phyloP scores from a whole-genome alignment of 2,329 filamentous ascomycete genomes.

The Trichothecium sympodiale region DNA sequence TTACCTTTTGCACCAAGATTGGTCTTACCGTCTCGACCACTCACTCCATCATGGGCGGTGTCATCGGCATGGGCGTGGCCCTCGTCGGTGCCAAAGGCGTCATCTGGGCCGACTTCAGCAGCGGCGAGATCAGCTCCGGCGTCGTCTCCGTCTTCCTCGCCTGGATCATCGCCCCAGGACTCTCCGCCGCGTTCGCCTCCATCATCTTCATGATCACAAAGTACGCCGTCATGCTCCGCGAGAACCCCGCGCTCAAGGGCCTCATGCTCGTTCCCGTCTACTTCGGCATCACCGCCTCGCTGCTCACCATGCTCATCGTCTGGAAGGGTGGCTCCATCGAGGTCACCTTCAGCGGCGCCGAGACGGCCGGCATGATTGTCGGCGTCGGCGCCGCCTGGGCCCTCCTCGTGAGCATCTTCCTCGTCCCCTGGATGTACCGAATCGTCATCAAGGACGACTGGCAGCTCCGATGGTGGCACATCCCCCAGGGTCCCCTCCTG shows the following conservation, averaged over 20 bases:
- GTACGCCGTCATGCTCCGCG: slow-evolving; percentile 41
- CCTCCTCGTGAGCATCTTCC: slow-evolving; percentile 38
- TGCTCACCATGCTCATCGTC: slow-evolving; percentile 51
- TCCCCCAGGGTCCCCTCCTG: slow-evolving; percentile 41
- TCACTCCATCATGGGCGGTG: slow-evolving; percentile 47
- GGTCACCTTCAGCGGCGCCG: slow-evolving; percentile 33
- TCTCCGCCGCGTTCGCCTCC: slow-evolving; percentile 41
- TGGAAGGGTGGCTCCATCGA: slow-evolving; percentile 36
- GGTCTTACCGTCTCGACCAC: slow-evolving; percentile 52
- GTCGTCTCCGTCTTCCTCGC: slow-evolving; percentile 39
- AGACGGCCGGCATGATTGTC: slow-evolving; percentile 42
- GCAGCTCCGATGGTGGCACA: slow-evolving; percentile 43
- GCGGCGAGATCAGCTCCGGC: too few relatives aligned
- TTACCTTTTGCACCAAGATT: slow-evolving; percentile 43
- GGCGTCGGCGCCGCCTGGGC: slow-evolving; percentile 38
- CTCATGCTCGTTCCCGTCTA: slow-evolving; percentile 43
- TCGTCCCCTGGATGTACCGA: slow-evolving; percentile 50
- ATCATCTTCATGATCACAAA: slow-evolving; percentile 46
- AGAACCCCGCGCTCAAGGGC: slow-evolving; percentile 40
- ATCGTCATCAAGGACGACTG: slow-evolving; percentile 50
- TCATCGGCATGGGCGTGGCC: slow-evolving; percentile 49
- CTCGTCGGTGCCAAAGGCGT: slow-evolving; percentile 38
- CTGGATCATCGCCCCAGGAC: slow-evolving; percentile 48
- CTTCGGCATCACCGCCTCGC: slow-evolving; percentile 43
- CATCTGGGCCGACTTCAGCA: slow-evolving; percentile 37